Evolutionary conservation across 305 asterid species (phyloP).

Genomic region (Fraxinus ornus): DNA sequence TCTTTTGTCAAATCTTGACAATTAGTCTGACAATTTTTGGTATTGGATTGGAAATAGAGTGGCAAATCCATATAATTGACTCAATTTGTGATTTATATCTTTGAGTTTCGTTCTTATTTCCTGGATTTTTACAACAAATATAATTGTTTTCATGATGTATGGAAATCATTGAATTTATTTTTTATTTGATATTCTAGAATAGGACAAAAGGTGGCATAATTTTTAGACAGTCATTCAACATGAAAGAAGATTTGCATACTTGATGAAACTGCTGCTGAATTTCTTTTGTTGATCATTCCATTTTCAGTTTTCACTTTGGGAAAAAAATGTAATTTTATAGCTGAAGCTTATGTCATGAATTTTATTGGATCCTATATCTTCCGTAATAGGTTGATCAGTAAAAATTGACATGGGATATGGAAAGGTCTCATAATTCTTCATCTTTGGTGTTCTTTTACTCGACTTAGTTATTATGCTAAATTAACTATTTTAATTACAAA

Average conservation of each 20-base stretch:
- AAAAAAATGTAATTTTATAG: not conserved
- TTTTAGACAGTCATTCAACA: not conserved
- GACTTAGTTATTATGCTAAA: not conserved
- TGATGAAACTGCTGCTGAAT: not conserved
- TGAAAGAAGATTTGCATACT: not conserved
- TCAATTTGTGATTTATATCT: not conserved
- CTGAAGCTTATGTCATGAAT: not conserved
- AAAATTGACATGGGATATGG: not conserved
- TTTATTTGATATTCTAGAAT: not conserved
- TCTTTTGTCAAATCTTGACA: not conserved
- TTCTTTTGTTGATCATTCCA: not conserved
- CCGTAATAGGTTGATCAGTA: not conserved
- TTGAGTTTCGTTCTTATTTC: not conserved
- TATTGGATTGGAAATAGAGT: not conserved
- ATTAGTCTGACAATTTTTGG: not conserved
- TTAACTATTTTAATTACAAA: not conserved
- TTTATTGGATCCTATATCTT: not conserved
- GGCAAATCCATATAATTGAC: not conserved
- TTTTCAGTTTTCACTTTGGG: not conserved
- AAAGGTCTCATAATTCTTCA: not conserved
- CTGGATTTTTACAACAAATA: not conserved
- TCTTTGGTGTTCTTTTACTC: constrained; percentile 5
- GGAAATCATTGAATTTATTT: not conserved
- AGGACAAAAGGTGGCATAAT: not conserved
- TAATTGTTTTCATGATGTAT: not conserved